Conservation (phyloP, 2,329 filamentous ascomycete species). For the Ophiostoma ips region DNA sequence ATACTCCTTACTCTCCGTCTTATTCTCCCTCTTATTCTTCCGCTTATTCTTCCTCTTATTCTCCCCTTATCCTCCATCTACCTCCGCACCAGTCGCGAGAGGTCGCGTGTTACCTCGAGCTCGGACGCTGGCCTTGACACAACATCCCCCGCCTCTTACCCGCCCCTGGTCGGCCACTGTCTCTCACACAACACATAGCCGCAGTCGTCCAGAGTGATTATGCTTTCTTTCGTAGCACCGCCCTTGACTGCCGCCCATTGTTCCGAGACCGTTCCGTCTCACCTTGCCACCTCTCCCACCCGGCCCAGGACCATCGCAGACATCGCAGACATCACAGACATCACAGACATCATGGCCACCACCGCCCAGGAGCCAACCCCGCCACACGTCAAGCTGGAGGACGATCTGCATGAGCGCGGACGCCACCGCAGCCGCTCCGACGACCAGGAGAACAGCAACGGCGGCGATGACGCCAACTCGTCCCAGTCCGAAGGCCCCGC, state of each 20-base stretch:
- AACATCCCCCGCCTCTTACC: background rate
- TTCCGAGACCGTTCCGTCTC: background rate
- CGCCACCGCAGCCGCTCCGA: slow-evolving; percentile 26
- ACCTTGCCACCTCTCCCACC: background rate
- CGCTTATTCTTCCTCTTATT: too few relatives aligned
- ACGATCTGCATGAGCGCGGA: slow-evolving; percentile 22
- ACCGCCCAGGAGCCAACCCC: slow-evolving; percentile 26
- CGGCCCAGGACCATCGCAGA: background rate
- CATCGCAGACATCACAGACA: too few relatives aligned
- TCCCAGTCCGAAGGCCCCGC: slow-evolving; percentile 40
- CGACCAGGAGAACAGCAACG: slow-evolving; percentile 21
- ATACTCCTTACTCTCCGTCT: too few relatives aligned
- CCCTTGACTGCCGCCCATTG: background rate
- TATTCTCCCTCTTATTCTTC: too few relatives aligned
- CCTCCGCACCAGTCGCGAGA: too few relatives aligned
- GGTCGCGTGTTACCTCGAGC: background rate
- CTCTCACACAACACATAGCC: background rate
- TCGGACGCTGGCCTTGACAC: background rate
- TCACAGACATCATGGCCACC: slow-evolving; percentile 21
- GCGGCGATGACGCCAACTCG: slow-evolving; percentile 30
- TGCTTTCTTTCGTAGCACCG: background rate
- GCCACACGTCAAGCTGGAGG: slow-evolving; percentile 28
- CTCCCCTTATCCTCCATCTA: too few relatives aligned
- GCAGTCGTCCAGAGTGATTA: background rate
- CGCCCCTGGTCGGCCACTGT: background rate